These are phyloP conservation scores for Agaricus sinodeliciosus DNA, from an alignment of 768 basidiomycete genomes.

Conservation along the genomic window DNA sequence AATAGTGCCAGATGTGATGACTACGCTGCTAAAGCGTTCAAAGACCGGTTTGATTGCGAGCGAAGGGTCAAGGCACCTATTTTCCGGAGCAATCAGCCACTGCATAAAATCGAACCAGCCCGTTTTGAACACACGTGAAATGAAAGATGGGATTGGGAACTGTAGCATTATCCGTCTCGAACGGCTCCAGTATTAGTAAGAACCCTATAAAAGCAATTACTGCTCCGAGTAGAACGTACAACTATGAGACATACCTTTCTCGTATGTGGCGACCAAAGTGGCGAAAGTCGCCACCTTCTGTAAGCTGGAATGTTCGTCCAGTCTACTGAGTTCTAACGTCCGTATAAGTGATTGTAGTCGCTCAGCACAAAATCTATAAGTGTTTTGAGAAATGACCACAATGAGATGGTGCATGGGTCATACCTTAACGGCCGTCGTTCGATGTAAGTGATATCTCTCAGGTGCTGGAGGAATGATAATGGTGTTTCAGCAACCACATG, in stretches of 20 bases:
- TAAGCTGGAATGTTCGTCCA: conserved; percentile 88
- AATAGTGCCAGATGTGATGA: conserved; percentile 98
- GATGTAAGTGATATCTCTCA: conserved; percentile 98
- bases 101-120: conserved; percentile 2
- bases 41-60: conserved; percentile 97
- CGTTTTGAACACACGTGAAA: conserved; percentile 56
- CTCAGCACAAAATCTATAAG: conserved; percentile 87
- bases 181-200: conserved; percentile 93
- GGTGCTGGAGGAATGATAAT: conserved; percentile 90
- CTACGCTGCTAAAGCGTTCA: conserved; percentile 95
- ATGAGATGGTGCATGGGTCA: conserved; percentile 14
- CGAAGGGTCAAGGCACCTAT: conserved; percentile 93
- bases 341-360: conserved; percentile 90
- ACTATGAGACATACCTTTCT: conserved; percentile 59
- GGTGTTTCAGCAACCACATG: conserved; percentile 99
- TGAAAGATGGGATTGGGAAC: conserved; percentile 99
- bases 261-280: conserved; percentile 95
- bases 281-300: conserved; percentile 97
- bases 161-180: conserved; percentile 97
- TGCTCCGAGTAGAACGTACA: conserved; percentile 2
- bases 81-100: conserved; percentile 12
- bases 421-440: conserved; percentile 89
- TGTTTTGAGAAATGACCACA: conserved; percentile 1
- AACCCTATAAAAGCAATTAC: conserved; percentile 54
- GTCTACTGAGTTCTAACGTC: conserved; percentile 79